Evolutionary conservation across 805 yeast genomes (phyloP), one percentile per base, ranked within the genome.

Genomic region (Yarrowia sp.): DNA sequence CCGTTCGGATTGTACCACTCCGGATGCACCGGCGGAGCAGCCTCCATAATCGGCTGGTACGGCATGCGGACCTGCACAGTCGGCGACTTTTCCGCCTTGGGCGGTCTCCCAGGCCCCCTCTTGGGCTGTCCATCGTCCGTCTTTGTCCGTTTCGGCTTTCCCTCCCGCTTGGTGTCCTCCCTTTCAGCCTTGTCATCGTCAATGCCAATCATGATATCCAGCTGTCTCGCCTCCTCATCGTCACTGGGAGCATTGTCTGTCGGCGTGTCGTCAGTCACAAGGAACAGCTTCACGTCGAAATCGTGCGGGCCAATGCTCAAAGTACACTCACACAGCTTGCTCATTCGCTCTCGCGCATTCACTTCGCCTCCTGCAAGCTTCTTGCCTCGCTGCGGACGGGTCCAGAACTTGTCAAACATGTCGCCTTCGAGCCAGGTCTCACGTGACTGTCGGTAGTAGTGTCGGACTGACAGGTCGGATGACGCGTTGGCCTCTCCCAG

Each of bases 291-390:
- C 1, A 88, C 81, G 43, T 86, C 90, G 75, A 90, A 90, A 0
- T 78, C 75, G 75, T 93, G 99, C 0, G 97, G 97, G 0, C 98
- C 98, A 22, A 88, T 80, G 10, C 80, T 78, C 76, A 92, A 75
- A 1, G 78, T 76, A 67, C 92, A 85, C 69, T 92, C 97, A 69
- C 93, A 85, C 65, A 95, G 77, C 73, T 91, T 92, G 66, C 91
- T 87, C 97, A 92, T 92, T 65, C 86, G 86, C 68, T 93, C 98
- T 70, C 96, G 79, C 4, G 89, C 87, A 72, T 83, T 84, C n/a
- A 73, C 75, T 70, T 77, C 81, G 65, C 79, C 81, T 67, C 77
- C 71, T 67, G 79, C 73, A 67, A 73, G 80, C 73, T 78, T 84
- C 65, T 80, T 81, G 67, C 86, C 82, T 64, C 86, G 75, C 66